phyloP scores from a whole-genome alignment of 129 eudicot genomes.

The Oenanthe sinensis region DNA sequence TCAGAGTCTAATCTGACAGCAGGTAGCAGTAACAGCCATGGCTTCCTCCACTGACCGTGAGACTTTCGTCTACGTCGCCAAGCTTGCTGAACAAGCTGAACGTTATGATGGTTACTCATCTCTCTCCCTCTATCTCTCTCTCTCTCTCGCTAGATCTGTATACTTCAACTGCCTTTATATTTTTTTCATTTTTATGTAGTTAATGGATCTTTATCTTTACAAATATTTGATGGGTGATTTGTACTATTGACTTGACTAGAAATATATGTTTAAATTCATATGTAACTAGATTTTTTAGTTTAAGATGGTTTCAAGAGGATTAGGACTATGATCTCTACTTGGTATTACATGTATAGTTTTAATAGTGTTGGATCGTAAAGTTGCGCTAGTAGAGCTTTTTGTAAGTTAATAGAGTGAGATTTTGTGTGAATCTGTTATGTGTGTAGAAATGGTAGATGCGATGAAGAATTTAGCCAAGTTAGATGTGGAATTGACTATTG shows the following conservation, averaged over 20 bases:
- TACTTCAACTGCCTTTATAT: neutral
- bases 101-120: constrained; percentile 35
- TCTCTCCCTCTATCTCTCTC: neutral
- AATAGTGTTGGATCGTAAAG: neutral
- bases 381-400: neutral
- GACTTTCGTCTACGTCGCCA: constrained; percentile 35
- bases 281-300: too few species aligned
- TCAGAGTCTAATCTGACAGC: neutral
- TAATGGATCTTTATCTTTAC: neutral
- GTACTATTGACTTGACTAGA: neutral
- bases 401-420: neutral
- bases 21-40: constrained; percentile 24
- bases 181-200: neutral
- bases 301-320: too few species aligned
- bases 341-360: too few species aligned
- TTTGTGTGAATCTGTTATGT: neutral
- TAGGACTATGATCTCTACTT: neutral
- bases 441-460: constrained; percentile 51
- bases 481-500: constrained; percentile 46
- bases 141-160: neutral
- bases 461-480: constrained; percentile 52
- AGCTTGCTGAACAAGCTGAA: constrained; percentile 50
- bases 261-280: too few species aligned
- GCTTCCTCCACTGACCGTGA: constrained; percentile 34
- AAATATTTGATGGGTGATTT: neutral